Base-by-base conservation (phyloP, 116 monocot genomes). In the Dioscorea cayenensis region DNA sequence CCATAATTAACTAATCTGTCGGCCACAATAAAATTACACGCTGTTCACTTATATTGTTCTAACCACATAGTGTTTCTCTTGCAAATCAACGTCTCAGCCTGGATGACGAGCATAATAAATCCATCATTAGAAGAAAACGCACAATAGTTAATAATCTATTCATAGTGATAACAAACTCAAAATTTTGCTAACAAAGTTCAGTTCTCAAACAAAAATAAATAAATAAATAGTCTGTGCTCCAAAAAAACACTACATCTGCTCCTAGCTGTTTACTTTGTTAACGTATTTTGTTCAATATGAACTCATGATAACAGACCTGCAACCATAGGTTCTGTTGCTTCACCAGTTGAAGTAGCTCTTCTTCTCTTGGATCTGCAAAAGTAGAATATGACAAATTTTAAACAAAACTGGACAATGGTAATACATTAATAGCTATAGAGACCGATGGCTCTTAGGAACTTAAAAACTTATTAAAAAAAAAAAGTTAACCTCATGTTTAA, bases 341-440 rank as follows among this genome's bases (percentile, higher is more conserved):
- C 94, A 68, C 87, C 90, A 60, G 76, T 82, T 16, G 94, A 82
- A 67, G 76, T 69, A 76, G 84, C 72, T 66, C 88, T 83, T 75
- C 86, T 90, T 66, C 88, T 83, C 77, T 94, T 94, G 59, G 86
- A 88, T 78, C 94, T 94, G 62, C 65, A 78, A 77, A 77, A 51
- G 4, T 19, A n/a, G 50, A 66, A 66, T 9, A 12, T 43, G 7
- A 9, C 43, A 43, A 43, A 43, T 32, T 32, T 32, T 32, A 4
- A 4, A 32, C 32, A 32, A 32, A 32, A 32, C 32, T 32, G 32
- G 18, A 27, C 59, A 27, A 20, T 60, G 35, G 19, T 8, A 36
- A 71, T 29, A 55, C 5, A 35, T 58, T 7, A 20, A 35, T 23
- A 64, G 1, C 23, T 0, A 25, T 17, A 73, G 1, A 49, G 16